Evolutionary conservation across 2,329 filamentous ascomycete genomes (phyloP), one percentile per base, ranked within the genome.

Genomic region (Aureobasidium sp.): DNA sequence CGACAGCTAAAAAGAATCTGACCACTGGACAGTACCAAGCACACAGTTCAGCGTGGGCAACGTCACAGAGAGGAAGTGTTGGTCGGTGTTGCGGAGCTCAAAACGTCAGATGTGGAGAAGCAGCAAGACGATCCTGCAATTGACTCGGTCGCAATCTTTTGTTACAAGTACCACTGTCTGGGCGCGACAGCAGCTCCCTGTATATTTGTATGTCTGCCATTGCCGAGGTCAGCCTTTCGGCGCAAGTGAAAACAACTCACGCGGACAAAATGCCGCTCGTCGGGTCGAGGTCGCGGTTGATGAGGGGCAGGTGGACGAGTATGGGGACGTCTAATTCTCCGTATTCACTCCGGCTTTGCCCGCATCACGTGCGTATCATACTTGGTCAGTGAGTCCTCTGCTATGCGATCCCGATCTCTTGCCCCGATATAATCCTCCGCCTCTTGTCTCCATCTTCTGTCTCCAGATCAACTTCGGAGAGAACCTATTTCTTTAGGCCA

Each of bases 21-120:
- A 36, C 41, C 34, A 41, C 37, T 30, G 8, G 15, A 42, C 25
- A 30, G 34, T 29, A 54, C 50, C 37, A 54, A 32, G 50, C 50
- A 54, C 50, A n/a, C 34, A 37, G 27, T 45, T 25, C 21, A 34
- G 32, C 32, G 41, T n/a, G 39, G 39, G 13, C 34, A 59, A 39
- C 59, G 49, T 49, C 30, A 48, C 32, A 42, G 27, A 36, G n/a
- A 53, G 36, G 27, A 61, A 39, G 37, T 44, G 48, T 61, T 61
- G 59, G 49, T 61, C 32, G 59, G 59, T 61, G 49, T 61, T 61
- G 59, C 59, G 59, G 59, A 55, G 50, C 59, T 61, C 59, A 49
- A 53, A 61, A 61, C 59, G 59, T 61, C 59, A 61, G 59, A 61
- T 59, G 59, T 61, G 59, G 59, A 55, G 59, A 61, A 49, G 39